Base-by-base conservation (phyloP, 2,329 filamentous ascomycete species). In the Microascus cirrosus region DNA sequence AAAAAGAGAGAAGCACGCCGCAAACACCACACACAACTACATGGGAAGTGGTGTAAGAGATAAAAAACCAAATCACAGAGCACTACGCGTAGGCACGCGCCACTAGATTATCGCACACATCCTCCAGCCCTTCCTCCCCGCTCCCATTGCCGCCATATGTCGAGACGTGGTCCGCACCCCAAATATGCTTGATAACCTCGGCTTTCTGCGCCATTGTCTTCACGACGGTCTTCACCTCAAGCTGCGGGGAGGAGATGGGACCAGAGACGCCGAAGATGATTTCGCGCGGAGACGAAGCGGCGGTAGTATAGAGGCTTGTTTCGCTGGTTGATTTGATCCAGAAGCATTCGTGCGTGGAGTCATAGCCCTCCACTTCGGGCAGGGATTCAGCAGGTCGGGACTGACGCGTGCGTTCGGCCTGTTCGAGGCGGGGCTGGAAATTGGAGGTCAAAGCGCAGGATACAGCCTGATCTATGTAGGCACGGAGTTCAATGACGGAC, bases 391-490 rank as follows among this genome's bases (percentile, higher is more conserved):
- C 36, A 8, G 39, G 50, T 20, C 22, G 24, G 6, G 22, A 11
- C 22, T 55, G 57, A 25, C 53, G 50, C 13, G 36, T 42, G 20
- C 53, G 45, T 24, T 58, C 52, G 6, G 36, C 39, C 35, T 55
- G 34, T 84, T 74, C 0, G 18, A 70, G 63, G 35, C 62, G 60
- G 24, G 64, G 61, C 34, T 74, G 63, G 54, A 68, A 66, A 57
- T 70, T 68, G 11, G 71, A 65, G 0, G 72, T 67, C 2, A 80
- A 67, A 50, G 70, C 68, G 52, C 73, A 76, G 25, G 70, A 63
- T 8, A 73, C 69, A 13, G 76, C 74, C 20, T 71, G 72, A 58
- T 71, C 67, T 10, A 82, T 62, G 64, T 81, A 81, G 61, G 74
- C 72, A 13, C 70, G 67, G 6, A 80, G 70, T 36, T 77, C 74